Base-by-base conservation (phyloP, 2,329 filamentous ascomycete species). In the Teratosphaeria zuluensis region DNA sequence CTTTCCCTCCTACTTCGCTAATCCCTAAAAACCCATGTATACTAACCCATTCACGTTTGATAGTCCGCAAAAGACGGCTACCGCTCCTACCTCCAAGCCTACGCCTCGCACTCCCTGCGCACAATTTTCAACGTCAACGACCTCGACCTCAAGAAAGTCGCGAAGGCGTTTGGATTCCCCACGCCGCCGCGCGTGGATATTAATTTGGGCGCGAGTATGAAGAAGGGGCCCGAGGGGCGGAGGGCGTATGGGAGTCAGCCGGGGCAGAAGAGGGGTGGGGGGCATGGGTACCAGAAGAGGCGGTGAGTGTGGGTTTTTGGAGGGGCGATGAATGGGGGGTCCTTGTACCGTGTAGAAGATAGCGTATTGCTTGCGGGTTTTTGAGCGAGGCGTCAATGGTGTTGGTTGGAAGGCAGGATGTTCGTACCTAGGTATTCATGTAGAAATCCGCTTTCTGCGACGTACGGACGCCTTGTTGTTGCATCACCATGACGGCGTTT, bases 21-120 rank as follows among this genome's bases (percentile, higher is more conserved):
- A 51, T 35, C 32, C 38, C 24, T 16, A 35, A 53, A n/a, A 21
- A 48, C 42, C 38, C 56, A 28, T 7, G 14, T 16, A 48, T 54
- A 21, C 48, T 62, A 16, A 59, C 54, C 30, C 9, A 12, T 14
- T 24, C 9, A n/a, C 6, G n/a, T n/a, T n/a, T 48, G 21, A 51
- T 63, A 83, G 79, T 84, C 82, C 33, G 84, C 84, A 51, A 87
- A 86, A 71, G 84, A 86, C 64, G 83, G 89, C 3, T 95, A 94
- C 78, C 84, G 89, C 61, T 90, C 89, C 21, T 99, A 99, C 73
- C 82, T 99, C 28, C 91, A 97, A 73, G 92, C 94, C 0, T 99
- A 99, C 71, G 91, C 92, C 24, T 91, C 87, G 59, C 94, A 92
- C 75, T 87, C 83, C 65, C 78, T 94, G 60, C 84, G 90, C 31